Conservation (phyloP, 495 filamentous ascomycete species). For the Aspergillus nanangensis region DNA sequence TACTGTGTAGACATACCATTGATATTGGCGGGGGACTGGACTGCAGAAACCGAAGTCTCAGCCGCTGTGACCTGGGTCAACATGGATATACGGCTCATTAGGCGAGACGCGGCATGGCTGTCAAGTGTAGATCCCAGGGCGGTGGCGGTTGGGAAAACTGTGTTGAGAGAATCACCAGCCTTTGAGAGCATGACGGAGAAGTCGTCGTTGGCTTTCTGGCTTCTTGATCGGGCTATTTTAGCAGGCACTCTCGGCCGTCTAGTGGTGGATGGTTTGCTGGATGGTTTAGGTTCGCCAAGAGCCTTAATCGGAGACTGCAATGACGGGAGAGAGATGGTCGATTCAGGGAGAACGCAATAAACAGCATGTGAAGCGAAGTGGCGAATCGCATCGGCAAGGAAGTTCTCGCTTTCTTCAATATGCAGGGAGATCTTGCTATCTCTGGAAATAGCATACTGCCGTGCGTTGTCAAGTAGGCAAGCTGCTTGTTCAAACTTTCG, state of each 20-base stretch:
- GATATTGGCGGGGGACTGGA: conserved; percentile 37
- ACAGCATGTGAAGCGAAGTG: conserved; percentile 75
- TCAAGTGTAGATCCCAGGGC: conserved; percentile 42
- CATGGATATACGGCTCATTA: conserved; percentile 46
- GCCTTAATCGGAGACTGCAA: conserved; percentile 34
- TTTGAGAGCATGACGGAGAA: conserved; percentile 39
- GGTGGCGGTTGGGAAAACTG: conserved; percentile 34
- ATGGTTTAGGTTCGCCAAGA: conserved; percentile 13
- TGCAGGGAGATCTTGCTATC: conserved; percentile 38
- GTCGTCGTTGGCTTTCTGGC: conserved; percentile 33
- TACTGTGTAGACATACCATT: conserved; percentile 28
- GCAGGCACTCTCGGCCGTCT: conserved; percentile 25
- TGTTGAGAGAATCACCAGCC: conserved; percentile 33
- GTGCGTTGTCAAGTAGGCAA: conserved; percentile 24
- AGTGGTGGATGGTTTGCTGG: conserved; percentile 18
- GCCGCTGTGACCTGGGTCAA: conserved; percentile 38
- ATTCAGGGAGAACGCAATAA: conserved; percentile 86
- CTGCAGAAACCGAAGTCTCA: conserved; percentile 23
- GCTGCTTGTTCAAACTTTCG: conserved; percentile 38
- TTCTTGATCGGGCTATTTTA: conserved; percentile 23
- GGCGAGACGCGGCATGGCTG: conserved; percentile 36
- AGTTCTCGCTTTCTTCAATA: conserved; percentile 44
- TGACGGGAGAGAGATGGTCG: conserved; percentile 78
- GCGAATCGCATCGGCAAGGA: conserved; percentile 54
- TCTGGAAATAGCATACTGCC: conserved; percentile 29